phyloP scores from a whole-genome alignment of 129 eudicot species.

The Lonicera japonica region DNA sequence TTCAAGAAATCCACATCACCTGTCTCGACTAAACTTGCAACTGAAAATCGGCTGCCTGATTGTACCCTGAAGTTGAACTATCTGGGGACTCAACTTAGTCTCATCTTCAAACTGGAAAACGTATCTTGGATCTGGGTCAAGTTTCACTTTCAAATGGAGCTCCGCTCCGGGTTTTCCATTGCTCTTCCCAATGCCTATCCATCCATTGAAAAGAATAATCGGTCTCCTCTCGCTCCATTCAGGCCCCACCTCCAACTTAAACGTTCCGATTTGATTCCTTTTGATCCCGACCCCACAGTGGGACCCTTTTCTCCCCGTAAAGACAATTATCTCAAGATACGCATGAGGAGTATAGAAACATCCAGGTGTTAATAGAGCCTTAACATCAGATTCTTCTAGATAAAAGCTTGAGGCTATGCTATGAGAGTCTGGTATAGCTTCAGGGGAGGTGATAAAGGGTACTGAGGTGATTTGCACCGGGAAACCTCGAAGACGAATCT shows the following conservation, averaged over 20 bases:
- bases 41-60: slow-evolving; percentile 86
- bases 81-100: slow-evolving; percentile 76
- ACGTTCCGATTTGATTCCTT: slow-evolving; percentile 69
- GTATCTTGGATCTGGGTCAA: slow-evolving; percentile 93
- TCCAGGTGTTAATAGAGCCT: slow-evolving; percentile 62
- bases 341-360: slow-evolving; percentile 71
- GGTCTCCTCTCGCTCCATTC: slow-evolving; percentile 89
- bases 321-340: slow-evolving; percentile 65
- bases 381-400: slow-evolving; percentile 74
- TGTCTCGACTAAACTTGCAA: slow-evolving; percentile 91
- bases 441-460: slow-evolving; percentile 70
- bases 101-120: slow-evolving; percentile 87
- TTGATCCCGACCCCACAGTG: slow-evolving; percentile 77
- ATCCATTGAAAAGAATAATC: slow-evolving; percentile 66
- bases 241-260: slow-evolving; percentile 64
- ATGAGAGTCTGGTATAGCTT: slow-evolving; percentile 54
- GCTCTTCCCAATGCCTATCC: slow-evolving; percentile 80
- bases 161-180: slow-evolving; percentile 66
- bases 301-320: slow-evolving; percentile 63
- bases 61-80: slow-evolving; percentile 87
- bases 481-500: slow-evolving; percentile 82
- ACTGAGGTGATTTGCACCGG: slow-evolving; percentile 72
- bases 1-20: slow-evolving; percentile 27
- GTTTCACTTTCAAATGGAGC: slow-evolving; percentile 68
- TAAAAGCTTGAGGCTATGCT: slow-evolving; percentile 74